Conservation (phyloP, 139 green algal species). For the Raphidocelis subcapitata region DNA sequence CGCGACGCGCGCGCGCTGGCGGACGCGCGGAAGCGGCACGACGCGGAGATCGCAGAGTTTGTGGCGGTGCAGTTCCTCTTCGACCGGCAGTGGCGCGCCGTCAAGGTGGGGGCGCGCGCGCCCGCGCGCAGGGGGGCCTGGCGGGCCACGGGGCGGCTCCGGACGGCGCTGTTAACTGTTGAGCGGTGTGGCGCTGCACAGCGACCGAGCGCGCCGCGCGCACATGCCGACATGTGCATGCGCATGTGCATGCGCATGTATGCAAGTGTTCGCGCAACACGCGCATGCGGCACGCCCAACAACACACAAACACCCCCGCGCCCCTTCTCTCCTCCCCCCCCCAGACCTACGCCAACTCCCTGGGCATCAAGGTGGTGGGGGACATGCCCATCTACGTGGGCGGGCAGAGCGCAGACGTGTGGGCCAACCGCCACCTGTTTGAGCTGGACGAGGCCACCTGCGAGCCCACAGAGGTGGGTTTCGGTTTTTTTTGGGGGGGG, state of each 20-base stretch:
- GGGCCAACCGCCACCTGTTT: conserved; percentile 79
- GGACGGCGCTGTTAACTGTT: not conserved
- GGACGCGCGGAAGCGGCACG: conserved; percentile 48
- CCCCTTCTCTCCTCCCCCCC: not conserved
- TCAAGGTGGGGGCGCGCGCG: conserved; percentile 65
- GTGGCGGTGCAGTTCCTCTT: conserved; percentile 95
- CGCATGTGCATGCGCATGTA: not conserved
- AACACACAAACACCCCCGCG: not conserved
- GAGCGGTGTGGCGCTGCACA: not conserved
- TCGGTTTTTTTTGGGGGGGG: no score
- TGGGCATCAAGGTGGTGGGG: conserved; percentile 86
- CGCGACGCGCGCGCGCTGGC: conserved; percentile 32
- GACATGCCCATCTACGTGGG: conserved; percentile 99
- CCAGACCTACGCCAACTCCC: conserved; percentile 86
- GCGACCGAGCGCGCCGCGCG: not conserved
- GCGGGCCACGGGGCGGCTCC: not conserved
- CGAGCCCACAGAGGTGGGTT: conserved; percentile 21
- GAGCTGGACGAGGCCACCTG: conserved; percentile 46
- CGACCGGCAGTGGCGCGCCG: conserved; percentile 86
- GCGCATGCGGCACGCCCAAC: not conserved
- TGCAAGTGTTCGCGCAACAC: not conserved
- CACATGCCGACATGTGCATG: not conserved
- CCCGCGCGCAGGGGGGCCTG: not conserved
- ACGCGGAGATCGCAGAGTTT: conserved; percentile 81
- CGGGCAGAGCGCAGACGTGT: conserved; percentile 93